Conservation (phyloP, 495 filamentous ascomycete genomes). For the Evernia prunastri region DNA sequence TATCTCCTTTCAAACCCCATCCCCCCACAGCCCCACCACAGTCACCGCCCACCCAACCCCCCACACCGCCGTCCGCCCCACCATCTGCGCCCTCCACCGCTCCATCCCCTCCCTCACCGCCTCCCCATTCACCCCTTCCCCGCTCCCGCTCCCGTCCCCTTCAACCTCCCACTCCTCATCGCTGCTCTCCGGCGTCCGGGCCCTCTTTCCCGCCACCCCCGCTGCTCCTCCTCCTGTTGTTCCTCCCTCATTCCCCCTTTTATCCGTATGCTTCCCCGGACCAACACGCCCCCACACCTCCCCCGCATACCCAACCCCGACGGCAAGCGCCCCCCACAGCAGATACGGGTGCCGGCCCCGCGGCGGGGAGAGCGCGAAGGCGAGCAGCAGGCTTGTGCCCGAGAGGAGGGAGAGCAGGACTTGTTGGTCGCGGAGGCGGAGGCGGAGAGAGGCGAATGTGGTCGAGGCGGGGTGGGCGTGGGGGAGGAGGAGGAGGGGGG, state of each 20-base stretch:
- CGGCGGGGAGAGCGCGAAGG: conserved; percentile 64
- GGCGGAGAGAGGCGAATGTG: conserved; percentile 57
- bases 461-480: conserved; percentile 58
- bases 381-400: conserved; percentile 57
- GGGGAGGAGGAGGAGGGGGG: conserved; percentile 69
- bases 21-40: conserved; percentile 84
- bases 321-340: conserved; percentile 61
- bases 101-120: conserved; percentile 65
- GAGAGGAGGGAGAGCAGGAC: conserved; percentile 56
- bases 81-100: conserved; percentile 54
- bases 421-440: conserved; percentile 51
- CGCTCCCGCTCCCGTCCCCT: conserved; percentile 45
- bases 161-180: conserved; percentile 50
- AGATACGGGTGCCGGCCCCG: conserved; percentile 76
- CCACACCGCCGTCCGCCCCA: conserved; percentile 52
- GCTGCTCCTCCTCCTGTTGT: no score
- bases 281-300: conserved; percentile 32
- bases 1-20: conserved; percentile 43
- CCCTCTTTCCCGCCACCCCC: conserved; percentile 31
- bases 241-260: conserved; percentile 30
- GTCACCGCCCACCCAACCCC: conserved; percentile 66
- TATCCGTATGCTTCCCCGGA: conserved; percentile 21
- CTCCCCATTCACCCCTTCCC: conserved; percentile 67
- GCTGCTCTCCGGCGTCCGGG: conserved; percentile 30
- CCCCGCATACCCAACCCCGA: conserved; percentile 49